Percentiles rank a stretch among this genome's conserved stretches.
These are phyloP conservation scores for Xylaria sp. DNA, from an alignment of 2,329 filamentous ascomycete genomes.

Conservation along the genomic window DNA sequence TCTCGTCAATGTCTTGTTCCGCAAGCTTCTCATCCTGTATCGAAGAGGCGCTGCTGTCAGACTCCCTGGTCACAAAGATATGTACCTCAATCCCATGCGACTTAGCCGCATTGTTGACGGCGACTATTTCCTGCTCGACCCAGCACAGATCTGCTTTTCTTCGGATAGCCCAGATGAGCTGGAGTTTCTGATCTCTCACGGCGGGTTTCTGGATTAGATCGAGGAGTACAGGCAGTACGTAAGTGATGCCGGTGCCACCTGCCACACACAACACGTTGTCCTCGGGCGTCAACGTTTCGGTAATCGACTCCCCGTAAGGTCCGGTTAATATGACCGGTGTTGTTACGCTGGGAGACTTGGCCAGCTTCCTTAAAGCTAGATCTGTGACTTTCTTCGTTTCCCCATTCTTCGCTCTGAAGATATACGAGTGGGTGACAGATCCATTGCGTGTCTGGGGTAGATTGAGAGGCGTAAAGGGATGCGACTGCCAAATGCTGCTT, in stretches of 20 bases:
- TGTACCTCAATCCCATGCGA: slow-evolving; percentile 61
- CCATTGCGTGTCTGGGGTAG: slow-evolving; percentile 58
- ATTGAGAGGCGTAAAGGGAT: slow-evolving; percentile 75
- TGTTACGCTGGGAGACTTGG: slow-evolving; percentile 43
- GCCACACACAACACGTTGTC: slow-evolving; percentile 65
- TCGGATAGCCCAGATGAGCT: slow-evolving; percentile 74
- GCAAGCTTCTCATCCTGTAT: slow-evolving; percentile 44
- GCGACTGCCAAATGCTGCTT: slow-evolving; percentile 75
- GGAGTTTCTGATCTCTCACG: slow-evolving; percentile 58
- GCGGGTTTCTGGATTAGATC: slow-evolving; percentile 48
- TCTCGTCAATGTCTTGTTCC: slow-evolving; percentile 28
- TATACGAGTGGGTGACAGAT: slow-evolving; percentile 63
- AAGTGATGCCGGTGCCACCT: slow-evolving; percentile 69
- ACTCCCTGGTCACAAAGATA: slow-evolving; percentile 70
- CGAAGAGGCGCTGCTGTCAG: slow-evolving; percentile 45
- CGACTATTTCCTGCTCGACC: slow-evolving; percentile 66
- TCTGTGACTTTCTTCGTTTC: slow-evolving; percentile 63
- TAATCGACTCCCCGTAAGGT: slow-evolving; percentile 68
- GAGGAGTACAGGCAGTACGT: slow-evolving; percentile 64
- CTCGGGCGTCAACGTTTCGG: slow-evolving; percentile 54
- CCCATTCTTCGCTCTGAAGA: slow-evolving; percentile 67
- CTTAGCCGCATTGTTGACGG: slow-evolving; percentile 56
- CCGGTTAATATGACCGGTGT: slow-evolving; percentile 71
- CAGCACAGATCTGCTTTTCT: slow-evolving; percentile 66
- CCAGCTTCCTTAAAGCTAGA: slow-evolving; percentile 13